Base-by-base conservation (phyloP, 495 filamentous ascomycete species). In the Elasticomyces elasticus region DNA sequence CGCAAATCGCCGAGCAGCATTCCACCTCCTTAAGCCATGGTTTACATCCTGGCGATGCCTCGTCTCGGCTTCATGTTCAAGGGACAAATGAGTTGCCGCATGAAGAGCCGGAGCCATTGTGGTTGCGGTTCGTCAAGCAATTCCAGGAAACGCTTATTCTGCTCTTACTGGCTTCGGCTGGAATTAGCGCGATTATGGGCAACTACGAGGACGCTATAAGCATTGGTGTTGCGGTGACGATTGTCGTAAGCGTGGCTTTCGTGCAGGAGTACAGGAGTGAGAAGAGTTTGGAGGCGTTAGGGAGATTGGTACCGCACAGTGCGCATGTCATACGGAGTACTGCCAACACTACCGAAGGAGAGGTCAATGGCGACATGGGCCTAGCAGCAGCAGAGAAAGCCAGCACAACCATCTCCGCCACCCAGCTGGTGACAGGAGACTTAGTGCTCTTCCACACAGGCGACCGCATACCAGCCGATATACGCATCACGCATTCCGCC, bases 231-330 rank as follows among this genome's bases (percentile, higher is more conserved):
- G 92, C 92, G 1, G 92, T 99, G 6, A 92, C 89, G 41, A 97
- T 99, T 64, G 92, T 99, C 17, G 89, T 97, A 33, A 86, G 86
- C 1, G 92, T 97, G 48, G 92, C 89, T 11, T 99, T 99, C 63
- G 79, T 97, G 52, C 92, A 99, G 65, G 92, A 99, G 69, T 97
- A 96, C 66, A 79, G 94, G 53, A 96, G 91, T 37, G 94, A 99
- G 66, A 94, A 97, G 70, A 95, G 90, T 1, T 79, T 99, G 64
- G 92, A 97, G 68, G 92, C 92, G 45, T 74, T 99, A 51, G 95
- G 84, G 64, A 87, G 90, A 56, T 72, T 99, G 27, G 90, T 97
- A 0, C 94, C 92, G 23, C 89, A 97, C 66, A 86, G 87, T 69
- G 92, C 92, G 5, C 89, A 99, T 66, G 72, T 95, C 10, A 86